Evolutionary conservation across 495 filamentous ascomycete species (phyloP), one percentile per base, ranked within the genome.

Genomic region (Sabuloglossum arenarium): DNA sequence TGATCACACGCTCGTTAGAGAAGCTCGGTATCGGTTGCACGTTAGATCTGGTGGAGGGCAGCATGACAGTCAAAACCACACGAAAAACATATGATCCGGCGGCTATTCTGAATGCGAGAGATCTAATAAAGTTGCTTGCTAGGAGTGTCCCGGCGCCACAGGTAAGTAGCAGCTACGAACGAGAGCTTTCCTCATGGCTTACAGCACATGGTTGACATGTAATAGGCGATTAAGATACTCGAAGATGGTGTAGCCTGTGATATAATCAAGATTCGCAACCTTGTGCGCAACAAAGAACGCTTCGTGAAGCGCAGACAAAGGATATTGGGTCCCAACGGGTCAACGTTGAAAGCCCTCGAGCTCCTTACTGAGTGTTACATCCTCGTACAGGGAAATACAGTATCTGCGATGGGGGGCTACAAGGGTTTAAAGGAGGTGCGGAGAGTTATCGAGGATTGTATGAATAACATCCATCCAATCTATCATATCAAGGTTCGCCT

Each of bases 271-370:
- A 88, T 96, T 64, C 72, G 83, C 59, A 88, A 80, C 63, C 76
- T 94, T 56, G 86, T 97, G 28, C 74, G 82, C 59, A 99, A 94
- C 68, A 96, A 95, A 68, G 90, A 97, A 59, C 85, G 89, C 42
- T 99, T 99, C 65, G 84, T 95, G 53, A 99, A 99, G 75, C 78
- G 91, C 32, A 79, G 91, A 51, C 91, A 98, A 69, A 75, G 91
- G 53, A 90, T 96, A 53, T 71, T 97, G 46, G 90, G 91, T 1
- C 84, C 86, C 12, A 80, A 81, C 61, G 86, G 86, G 30, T 82
- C 78, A 27, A 95, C 88, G 6, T 71, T 97, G 47, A 99, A 97
- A 66, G 93, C 91, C 8, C 72, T 99, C 46, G 89, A 99, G 68
- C 76, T 99, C n/a, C 78, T 99, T 42, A 97, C 91, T 11, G 74